Percentiles rank a stretch among this genome's conserved stretches.
phyloP scores from a whole-genome alignment of 164 flowering plant species.

The Dillenia turbinata region DNA sequence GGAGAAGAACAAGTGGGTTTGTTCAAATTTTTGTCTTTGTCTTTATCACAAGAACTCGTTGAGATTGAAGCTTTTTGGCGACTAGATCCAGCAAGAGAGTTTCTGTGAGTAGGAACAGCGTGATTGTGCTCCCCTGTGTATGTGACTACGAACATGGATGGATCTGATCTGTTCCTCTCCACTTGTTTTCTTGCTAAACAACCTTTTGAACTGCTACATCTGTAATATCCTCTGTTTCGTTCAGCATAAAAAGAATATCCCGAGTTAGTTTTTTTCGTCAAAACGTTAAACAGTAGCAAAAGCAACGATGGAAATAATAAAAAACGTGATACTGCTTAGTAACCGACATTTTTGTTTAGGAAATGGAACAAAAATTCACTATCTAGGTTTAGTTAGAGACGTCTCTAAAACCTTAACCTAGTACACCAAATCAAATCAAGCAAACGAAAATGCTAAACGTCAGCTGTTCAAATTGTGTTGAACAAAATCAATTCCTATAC shows the following conservation, averaged over 20 bases:
- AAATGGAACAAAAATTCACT: too few species aligned
- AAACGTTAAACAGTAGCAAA: background rate
- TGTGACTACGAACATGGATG: slow-evolving; percentile 82
- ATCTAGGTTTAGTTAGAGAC: too few species aligned
- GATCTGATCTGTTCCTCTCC: slow-evolving; percentile 86
- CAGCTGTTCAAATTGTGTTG: too few species aligned
- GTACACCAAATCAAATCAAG: too few species aligned
- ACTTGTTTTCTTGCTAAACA: slow-evolving; percentile 97
- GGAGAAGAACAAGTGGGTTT: slow-evolving; percentile 35
- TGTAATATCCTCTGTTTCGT: slow-evolving; percentile 80
- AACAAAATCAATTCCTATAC: too few species aligned
- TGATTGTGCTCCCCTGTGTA: slow-evolving; percentile 97
- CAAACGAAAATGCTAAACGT: too few species aligned
- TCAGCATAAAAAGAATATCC: background rate
- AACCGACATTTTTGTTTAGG: too few species aligned
- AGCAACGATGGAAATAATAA: background rate
- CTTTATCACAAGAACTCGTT: background rate
- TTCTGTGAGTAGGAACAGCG: slow-evolving; percentile 88
- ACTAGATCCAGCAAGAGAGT: slow-evolving; percentile 92
- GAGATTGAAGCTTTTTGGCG: slow-evolving; percentile 49
- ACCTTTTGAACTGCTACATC: slow-evolving; percentile 94
- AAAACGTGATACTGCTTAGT: background rate
- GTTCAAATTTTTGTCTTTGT: slow-evolving; percentile 7
- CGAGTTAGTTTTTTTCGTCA: too few species aligned
- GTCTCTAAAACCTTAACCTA: too few species aligned